phyloP scores from a whole-genome alignment of 2,329 filamentous ascomycete genomes.

The Pestalotiopsis sp. region DNA sequence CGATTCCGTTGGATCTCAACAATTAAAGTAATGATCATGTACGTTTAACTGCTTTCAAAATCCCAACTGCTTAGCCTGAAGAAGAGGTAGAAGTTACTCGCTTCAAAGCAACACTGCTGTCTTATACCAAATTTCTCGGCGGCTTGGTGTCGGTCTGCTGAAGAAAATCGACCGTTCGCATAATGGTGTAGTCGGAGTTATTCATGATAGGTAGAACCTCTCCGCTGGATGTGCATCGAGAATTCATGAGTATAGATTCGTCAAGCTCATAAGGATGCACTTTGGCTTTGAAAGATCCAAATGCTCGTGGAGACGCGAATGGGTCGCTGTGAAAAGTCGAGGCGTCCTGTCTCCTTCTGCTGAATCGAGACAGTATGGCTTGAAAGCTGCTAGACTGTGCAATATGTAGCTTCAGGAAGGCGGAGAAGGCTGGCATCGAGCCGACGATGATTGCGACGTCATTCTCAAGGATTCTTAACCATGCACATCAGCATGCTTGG shows the following conservation, averaged over 20 bases:
- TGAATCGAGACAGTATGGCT: not conserved
- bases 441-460: slow-evolving; percentile 5
- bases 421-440: slow-evolving; percentile 6
- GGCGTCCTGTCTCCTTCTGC: not conserved
- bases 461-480: not conserved
- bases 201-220: not conserved
- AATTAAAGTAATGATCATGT: too few species aligned
- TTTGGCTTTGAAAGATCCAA: not conserved
- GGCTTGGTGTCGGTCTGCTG: not conserved
- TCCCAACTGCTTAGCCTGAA: too few species aligned
- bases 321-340: not conserved
- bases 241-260: not conserved
- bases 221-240: not conserved
- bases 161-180: not conserved
- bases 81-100: too few species aligned
- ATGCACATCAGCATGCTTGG: not conserved
- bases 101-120: too few species aligned
- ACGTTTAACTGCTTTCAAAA: too few species aligned
- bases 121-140: too few species aligned
- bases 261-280: not conserved
- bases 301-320: not conserved
- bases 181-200: not conserved
- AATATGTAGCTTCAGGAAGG: not conserved
- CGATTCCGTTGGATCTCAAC: too few species aligned
- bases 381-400: not conserved